Percentiles rank a stretch among this genome's conserved stretches.
Evolutionary conservation across 768 basidiomycete genomes (phyloP).

Genomic region (Trametes cinnabarina): DNA sequence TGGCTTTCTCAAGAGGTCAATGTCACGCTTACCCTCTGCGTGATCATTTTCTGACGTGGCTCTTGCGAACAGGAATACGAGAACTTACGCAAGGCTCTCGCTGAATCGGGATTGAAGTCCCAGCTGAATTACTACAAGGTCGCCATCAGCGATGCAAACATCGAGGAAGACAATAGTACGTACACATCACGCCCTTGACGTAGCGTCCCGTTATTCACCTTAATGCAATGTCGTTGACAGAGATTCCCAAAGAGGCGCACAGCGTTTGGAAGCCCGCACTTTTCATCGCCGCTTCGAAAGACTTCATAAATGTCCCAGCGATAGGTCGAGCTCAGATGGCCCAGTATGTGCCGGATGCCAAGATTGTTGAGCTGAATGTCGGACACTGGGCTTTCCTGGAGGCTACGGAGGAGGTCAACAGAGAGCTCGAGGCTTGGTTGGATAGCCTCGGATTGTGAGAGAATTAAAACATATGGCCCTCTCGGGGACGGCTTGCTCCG

Average conservation of each 20-base stretch:
- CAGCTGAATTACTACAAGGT: neutral
- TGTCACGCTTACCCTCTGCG: too few relatives aligned
- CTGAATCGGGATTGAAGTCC: neutral
- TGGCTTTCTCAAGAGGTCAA: neutral
- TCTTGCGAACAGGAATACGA: neutral
- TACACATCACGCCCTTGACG: neutral
- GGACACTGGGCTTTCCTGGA: slow-evolving; percentile 41
- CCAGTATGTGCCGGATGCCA: slow-evolving; percentile 27
- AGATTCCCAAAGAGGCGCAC: slow-evolving; percentile 20
- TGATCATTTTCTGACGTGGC: too few relatives aligned
- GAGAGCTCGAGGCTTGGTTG: slow-evolving; percentile 35
- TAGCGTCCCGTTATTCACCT: neutral
- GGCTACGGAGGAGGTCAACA: slow-evolving; percentile 31
- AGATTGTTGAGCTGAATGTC: slow-evolving; percentile 33
- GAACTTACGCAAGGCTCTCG: neutral
- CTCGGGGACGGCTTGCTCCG: too few relatives aligned
- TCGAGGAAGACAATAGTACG: neutral
- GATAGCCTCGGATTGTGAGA: neutral
- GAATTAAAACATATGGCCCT: too few relatives aligned
- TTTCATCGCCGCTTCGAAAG: slow-evolving; percentile 33
- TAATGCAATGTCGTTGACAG: neutral
- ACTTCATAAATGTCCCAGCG: slow-evolving; percentile 31
- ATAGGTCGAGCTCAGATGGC: slow-evolving; percentile 25
- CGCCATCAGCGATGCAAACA: neutral
- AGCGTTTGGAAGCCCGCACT: slow-evolving; percentile 36